A percentile compares a stretch with the other conserved stretches of the same genome.
Conservation (phyloP, 441 rosid species). For the Bocquillonia castaneifolia region DNA sequence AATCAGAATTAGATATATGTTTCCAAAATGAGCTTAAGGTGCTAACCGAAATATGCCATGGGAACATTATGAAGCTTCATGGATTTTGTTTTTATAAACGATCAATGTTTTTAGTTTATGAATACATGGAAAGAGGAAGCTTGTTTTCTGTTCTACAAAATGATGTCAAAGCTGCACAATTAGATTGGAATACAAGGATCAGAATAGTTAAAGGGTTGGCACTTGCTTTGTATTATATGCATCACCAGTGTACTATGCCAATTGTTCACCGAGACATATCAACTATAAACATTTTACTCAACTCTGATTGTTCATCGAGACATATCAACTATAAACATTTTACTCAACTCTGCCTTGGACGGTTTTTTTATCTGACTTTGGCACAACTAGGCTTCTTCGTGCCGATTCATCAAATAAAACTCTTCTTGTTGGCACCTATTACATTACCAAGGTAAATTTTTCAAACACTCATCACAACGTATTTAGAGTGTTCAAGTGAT, state of each 20-base stretch:
- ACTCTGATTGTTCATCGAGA: too few relatives aligned
- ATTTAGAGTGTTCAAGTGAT: too few relatives aligned
- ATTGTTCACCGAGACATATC: too few relatives aligned
- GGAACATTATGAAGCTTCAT: constrained; percentile 6
- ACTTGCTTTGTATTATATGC: constrained; percentile 4
- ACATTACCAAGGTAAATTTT: constrained; percentile 29
- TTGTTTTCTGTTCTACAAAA: background rate
- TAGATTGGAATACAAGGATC: constrained; percentile 6
- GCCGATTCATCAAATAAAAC: constrained; percentile 27
- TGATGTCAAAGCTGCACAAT: background rate
- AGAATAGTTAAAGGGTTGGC: background rate
- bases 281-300: too few relatives aligned
- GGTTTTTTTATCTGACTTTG: constrained; percentile 10
- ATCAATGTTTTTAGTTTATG: constrained; percentile 14
- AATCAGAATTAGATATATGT: background rate
- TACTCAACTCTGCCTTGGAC: background rate
- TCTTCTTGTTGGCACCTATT: constrained; percentile 18
- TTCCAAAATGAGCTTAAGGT: constrained; percentile 10
- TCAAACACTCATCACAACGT: background rate
- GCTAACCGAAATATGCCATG: constrained; percentile 8
- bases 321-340: too few relatives aligned
- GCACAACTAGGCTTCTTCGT: constrained; percentile 11
- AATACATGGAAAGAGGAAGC: constrained; percentile 19
- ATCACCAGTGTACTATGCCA: constrained; percentile 1
- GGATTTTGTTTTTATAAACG: constrained; percentile 1